phyloP scores from a whole-genome alignment of 257 asterid genomes.

The Datura wrightii region DNA sequence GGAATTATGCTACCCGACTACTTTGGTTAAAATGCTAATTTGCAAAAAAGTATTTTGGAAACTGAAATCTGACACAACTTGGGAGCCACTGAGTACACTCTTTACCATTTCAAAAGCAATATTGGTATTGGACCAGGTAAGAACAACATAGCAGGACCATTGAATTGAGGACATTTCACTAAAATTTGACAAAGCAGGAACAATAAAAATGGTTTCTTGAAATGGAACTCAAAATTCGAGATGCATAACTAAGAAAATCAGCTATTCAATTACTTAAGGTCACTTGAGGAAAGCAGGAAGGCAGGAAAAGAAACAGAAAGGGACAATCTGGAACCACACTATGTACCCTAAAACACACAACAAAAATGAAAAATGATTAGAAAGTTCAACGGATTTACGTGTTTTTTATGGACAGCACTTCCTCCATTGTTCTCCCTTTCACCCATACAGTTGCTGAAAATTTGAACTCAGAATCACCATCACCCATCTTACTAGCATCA shows the following conservation, averaged over 20 bases:
- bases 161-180: background rate
- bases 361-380: slow-evolving; percentile 1
- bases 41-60: background rate
- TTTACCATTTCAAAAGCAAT: background rate
- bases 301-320: background rate
- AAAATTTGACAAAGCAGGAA: background rate
- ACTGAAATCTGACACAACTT: background rate
- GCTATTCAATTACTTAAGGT: background rate
- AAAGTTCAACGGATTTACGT: slow-evolving; percentile 60
- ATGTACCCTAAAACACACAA: background rate
- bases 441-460: slow-evolving; percentile 93
- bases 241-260: background rate
- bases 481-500: background rate
- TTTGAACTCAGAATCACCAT: background rate
- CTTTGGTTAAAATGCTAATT: background rate
- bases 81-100: background rate
- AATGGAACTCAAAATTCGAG: background rate
- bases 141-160: background rate
- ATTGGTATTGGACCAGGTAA: background rate
- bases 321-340: background rate
- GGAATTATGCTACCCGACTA: background rate
- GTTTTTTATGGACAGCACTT: slow-evolving; percentile 77
- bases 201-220: background rate
- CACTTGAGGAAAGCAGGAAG: background rate
- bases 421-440: slow-evolving; percentile 87